Percentiles rank a stretch among this genome's conserved stretches.
Conservation (phyloP, 257 asterid genomes). For the Nicotiana tomentosiformis region DNA sequence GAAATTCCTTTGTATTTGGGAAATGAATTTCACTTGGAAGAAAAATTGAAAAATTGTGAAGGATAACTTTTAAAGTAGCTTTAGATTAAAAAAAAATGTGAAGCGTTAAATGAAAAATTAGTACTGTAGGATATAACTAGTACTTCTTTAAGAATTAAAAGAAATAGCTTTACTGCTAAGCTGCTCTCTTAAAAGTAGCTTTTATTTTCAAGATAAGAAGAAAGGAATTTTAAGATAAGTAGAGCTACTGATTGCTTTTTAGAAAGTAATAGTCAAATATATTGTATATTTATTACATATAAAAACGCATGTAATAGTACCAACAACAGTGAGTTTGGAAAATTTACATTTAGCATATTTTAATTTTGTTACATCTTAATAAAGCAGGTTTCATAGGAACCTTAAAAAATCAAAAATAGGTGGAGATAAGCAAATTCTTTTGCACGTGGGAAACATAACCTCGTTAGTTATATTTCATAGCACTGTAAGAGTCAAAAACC, state of each 20-base stretch:
- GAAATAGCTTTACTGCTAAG: neutral
- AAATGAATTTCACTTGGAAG: too few relatives aligned
- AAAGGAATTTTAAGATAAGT: neutral
- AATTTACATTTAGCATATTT: neutral
- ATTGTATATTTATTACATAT: too few relatives aligned
- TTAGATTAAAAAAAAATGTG: too few relatives aligned
- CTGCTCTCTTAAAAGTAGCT: neutral
- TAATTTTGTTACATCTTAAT: neutral
- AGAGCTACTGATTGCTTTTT: neutral
- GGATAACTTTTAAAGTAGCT: too few relatives aligned
- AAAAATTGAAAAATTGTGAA: too few relatives aligned
- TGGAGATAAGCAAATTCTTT: neutral
- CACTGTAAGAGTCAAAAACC: neutral
- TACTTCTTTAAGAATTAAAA: neutral
- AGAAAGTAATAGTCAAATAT: neutral
- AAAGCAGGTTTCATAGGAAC: too few relatives aligned
- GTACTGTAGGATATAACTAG: too few relatives aligned
- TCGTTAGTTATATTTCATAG: neutral
- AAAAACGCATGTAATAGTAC: too few relatives aligned
- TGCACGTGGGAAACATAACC: neutral
- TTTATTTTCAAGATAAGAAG: neutral
- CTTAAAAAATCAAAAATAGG: neutral
- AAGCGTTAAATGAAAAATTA: too few relatives aligned
- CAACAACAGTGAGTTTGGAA: neutral
- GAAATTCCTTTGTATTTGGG: too few relatives aligned